These are phyloP conservation scores for Musa schizocarpa DNA, from an alignment of 176 grass and related monocot species.

Conservation along the genomic window DNA sequence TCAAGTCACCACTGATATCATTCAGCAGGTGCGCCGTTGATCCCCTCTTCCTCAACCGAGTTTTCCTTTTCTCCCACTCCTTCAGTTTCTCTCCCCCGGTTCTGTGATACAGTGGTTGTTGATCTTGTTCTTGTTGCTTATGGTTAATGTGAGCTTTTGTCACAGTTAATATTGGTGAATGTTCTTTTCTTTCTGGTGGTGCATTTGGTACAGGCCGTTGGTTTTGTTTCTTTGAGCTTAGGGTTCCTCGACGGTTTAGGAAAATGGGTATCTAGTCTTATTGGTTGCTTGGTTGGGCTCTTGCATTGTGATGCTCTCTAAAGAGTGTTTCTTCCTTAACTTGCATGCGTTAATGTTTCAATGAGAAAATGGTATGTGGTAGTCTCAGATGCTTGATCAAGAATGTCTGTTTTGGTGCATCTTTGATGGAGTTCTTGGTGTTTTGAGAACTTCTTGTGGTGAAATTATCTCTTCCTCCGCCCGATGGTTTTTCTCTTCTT, in stretches of 20 bases:
- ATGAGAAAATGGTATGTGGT: not conserved
- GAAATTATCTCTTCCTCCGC: no score
- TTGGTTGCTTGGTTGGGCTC: not conserved
- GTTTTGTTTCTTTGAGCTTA: no score
- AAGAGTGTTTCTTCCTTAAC: not conserved
- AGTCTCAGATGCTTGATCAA: not conserved
- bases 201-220: no score
- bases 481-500: not conserved
- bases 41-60: no score
- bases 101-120: no score
- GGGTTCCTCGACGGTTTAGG: no score
- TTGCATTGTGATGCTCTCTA: not conserved
- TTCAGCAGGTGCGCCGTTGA: conserved; percentile 1
- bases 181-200: no score
- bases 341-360: not conserved
- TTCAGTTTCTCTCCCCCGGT: no score
- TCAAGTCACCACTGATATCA: conserved; percentile 22
- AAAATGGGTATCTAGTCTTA: no score
- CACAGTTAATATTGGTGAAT: no score
- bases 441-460: not conserved
- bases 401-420: not conserved
- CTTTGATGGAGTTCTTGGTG: not conserved
- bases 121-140: no score
- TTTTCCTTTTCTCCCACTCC: not conserved
- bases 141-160: no score